Base-by-base conservation (phyloP, 345 rosid species). In the Geranium rotundifolium region DNA sequence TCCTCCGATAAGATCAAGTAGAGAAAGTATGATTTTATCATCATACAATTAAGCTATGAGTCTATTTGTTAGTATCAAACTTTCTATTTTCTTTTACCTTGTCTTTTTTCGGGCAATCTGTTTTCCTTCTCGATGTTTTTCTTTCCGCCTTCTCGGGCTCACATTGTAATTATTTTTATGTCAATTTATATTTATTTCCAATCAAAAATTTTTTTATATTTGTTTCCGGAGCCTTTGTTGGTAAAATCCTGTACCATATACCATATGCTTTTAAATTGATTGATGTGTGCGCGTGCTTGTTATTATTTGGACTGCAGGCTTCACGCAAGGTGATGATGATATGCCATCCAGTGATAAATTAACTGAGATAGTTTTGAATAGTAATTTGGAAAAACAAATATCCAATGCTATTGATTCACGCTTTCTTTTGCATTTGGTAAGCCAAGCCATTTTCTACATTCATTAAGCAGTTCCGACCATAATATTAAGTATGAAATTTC, bases 361-460 rank as follows among this genome's bases (percentile, higher is more conserved):
- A 56, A 82, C 64, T 72, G 85, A 73, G 67, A 57, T 76, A 75
- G 77, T 70, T 69, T 70, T 90, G 77, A 72, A 85, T 71, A 70
- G 56, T 67, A 77, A 79, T 75, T 72, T 95, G 79, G 84, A 84
- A 68, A 75, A 70, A 66, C 92, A 86, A 79, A 90, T 95, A 71
- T 76, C 66, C 57, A 81, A 79, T 79, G 90, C 91, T 61, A 79
- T 95, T 63, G 85, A 83, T 71, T 80, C 99, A 31, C 83, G 85
- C 60, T 95, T 95, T 75, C 90, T 95, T 67, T 73, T 85, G 77
- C 99, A 90, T 76, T 78, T 95, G 92, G 99, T 95, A 82, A 67
- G 77, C 65, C 61, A 58, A 70, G 62, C 64, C 58, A 41, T 41
- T 60, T 67, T 41, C 58, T 56, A 63, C 63, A 60, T 56, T 59